Base-by-base conservation (phyloP, 331 rosid species). In the Arachis monticola region DNA sequence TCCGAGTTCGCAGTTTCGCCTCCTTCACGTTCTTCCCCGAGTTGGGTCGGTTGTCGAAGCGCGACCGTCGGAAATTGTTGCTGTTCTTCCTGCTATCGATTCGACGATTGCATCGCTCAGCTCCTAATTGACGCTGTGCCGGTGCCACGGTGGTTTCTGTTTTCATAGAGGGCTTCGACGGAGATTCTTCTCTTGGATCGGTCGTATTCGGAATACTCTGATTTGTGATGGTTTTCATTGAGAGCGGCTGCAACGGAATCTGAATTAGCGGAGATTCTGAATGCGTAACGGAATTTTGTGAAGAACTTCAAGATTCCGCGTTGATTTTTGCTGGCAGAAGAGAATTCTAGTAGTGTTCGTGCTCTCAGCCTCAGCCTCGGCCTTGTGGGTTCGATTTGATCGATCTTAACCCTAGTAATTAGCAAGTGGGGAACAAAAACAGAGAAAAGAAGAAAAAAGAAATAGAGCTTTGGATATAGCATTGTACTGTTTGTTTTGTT, bases 371-470 rank as follows among this genome's bases (percentile, higher is more conserved):
- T 32, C 38, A 3, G 68, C 77, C 32, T 44, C 7, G 68, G 40
- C 40, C 40, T 44, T 64, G 92, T 88, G 70, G 84, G 97, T 89
- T 89, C 93, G 97, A 84, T 83, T 80, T 76, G 89, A 82, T 79
- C 75, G 80, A 76, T 80, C 82, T 73, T 80, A 60, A 65, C 72
- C 69, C 76, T 85, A 84, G 81, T 84, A 72, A 66, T 77, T 78
- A 83, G 77, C 84, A 75, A 70, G 72, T 48, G 47, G 74, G 73
- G 56, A 14, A 51, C 3, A 51, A 51, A 3, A 51, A 51, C 31
- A 74, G 47, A 73, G 68, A 64, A 17, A 38, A 76, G 78, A 72
- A 63, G 42, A 69, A 10, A 48, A 51, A 22, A 38, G 22, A 48
- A 80, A 76, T 71, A 60, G 70, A 76, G 73, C 66, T 88, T 77